phyloP scores from a whole-genome alignment of 805 yeast genomes.

The Hanseniaspora singularis region DNA sequence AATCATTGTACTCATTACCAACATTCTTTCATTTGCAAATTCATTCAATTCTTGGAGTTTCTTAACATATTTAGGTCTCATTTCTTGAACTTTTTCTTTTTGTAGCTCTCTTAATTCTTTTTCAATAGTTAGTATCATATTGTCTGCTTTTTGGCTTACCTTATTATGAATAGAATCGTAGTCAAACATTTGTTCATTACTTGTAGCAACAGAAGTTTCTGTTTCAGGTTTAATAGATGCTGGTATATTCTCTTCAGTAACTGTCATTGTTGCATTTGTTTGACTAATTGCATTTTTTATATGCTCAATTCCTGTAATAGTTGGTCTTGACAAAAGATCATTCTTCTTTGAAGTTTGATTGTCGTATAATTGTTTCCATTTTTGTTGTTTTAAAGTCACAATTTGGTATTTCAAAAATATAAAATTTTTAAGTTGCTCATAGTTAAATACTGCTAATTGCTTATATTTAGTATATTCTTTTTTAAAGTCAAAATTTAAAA shows the following conservation, averaged over 20 bases:
- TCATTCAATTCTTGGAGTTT: slow-evolving; percentile 10
- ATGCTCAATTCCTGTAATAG: background rate
- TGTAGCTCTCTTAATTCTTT: background rate
- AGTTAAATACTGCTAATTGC: background rate
- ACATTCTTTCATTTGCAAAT: slow-evolving; percentile 11
- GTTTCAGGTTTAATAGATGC: background rate
- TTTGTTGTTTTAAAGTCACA: background rate
- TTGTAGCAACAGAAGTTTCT: background rate
- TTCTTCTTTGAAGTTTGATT: background rate
- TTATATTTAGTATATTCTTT: background rate
- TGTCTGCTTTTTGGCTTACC: background rate
- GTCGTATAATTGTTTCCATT: slow-evolving; percentile 7
- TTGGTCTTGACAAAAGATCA: too few relatives aligned
- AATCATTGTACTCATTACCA: slow-evolving; percentile 8
- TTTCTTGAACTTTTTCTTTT: background rate
- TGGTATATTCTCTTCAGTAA: background rate
- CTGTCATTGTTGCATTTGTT: background rate
- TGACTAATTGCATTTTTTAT: background rate
- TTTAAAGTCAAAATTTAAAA: background rate
- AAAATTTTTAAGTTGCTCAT: slow-evolving; percentile 4
- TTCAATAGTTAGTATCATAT: background rate
- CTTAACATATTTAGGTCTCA: slow-evolving; percentile 3
- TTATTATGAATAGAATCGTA: background rate
- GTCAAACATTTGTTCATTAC: background rate
- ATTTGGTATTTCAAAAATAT: slow-evolving; percentile 9